Evolutionary conservation across 2,329 filamentous ascomycete species (phyloP).

Genomic region (Ustulina deusta): DNA sequence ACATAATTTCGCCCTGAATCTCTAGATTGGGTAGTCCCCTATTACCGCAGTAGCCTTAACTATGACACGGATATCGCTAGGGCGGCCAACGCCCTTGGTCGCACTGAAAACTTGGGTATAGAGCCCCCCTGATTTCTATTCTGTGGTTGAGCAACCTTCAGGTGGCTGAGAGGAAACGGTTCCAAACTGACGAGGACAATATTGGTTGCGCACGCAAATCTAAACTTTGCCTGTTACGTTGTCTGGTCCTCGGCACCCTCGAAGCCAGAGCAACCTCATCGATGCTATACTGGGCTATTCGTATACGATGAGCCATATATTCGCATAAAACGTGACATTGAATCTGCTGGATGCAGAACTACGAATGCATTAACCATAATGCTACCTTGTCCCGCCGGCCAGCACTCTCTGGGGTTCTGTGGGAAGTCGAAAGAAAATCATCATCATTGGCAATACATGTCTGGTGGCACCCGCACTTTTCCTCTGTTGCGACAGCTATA

Average conservation of each 20-base stretch:
- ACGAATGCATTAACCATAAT: background rate
- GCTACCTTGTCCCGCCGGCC: background rate
- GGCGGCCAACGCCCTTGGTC: background rate
- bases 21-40: too few species aligned
- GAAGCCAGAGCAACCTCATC: background rate
- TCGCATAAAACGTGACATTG: background rate
- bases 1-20: background rate
- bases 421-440: conserved; percentile 3
- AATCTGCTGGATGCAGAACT: background rate
- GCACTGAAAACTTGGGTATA: background rate
- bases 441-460: background rate
- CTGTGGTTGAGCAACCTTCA: background rate
- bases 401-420: background rate
- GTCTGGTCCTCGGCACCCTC: background rate
- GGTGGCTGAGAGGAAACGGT: background rate
- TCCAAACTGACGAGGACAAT: background rate
- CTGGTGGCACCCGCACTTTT: background rate
- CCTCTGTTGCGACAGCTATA: conserved; percentile 63
- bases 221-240: background rate
- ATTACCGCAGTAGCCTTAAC: background rate
- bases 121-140: background rate
- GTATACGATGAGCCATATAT: background rate
- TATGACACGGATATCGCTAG: background rate
- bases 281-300: conserved; percentile 8
- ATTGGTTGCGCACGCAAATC: background rate